Percentiles rank a stretch among this genome's conserved stretches.
These are phyloP conservation scores for Plasmodium knowlesi DNA, from an alignment of 169 alveolate genomes.

Conservation along the genomic window DNA sequence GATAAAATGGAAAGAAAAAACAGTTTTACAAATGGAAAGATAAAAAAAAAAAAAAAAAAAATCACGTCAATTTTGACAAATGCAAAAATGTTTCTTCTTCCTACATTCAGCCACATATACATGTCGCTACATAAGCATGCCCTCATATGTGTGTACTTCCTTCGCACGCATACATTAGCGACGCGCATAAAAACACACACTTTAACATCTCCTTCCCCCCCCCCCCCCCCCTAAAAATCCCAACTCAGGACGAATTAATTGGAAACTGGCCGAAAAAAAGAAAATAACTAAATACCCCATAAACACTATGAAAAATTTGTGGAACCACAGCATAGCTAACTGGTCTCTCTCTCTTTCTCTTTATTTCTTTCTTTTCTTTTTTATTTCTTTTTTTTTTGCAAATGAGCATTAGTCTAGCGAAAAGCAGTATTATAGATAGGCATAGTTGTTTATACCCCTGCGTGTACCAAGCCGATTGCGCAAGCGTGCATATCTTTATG, in stretches of 20 bases:
- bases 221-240: too few relatives aligned
- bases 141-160: not conserved
- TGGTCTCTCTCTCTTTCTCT: slow-evolving; percentile 9
- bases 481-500: not conserved
- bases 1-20: not conserved
- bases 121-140: not conserved
- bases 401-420: not conserved
- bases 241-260: slow-evolving; percentile 55
- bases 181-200: not conserved
- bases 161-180: not conserved
- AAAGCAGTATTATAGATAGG: not conserved
- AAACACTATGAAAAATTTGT: slow-evolving; percentile 60
- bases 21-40: not conserved
- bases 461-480: not conserved
- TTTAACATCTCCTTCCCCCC: not conserved
- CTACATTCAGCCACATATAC: not conserved
- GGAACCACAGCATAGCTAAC: slow-evolving; percentile 69
- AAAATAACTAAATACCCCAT: slow-evolving; percentile 59
- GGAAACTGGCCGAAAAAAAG: slow-evolving; percentile 68
- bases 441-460: not conserved
- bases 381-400: not conserved
- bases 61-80: not conserved
- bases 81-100: not conserved
- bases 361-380: not conserved
- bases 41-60: slow-evolving; percentile 11